These are phyloP conservation scores for Podaxis sp. DNA, from an alignment of 768 basidiomycete species.

Conservation along the genomic window DNA sequence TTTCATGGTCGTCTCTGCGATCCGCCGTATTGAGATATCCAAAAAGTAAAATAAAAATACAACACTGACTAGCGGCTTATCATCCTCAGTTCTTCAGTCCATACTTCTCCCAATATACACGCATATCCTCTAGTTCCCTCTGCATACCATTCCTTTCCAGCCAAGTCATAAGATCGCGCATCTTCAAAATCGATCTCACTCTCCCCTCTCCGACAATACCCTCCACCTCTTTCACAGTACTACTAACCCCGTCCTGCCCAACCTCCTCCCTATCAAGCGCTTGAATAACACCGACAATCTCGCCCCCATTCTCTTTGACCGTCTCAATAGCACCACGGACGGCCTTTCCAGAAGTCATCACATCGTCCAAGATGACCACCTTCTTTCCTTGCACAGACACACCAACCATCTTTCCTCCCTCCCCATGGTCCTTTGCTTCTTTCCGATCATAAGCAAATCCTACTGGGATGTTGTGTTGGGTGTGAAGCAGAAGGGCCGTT, in stretches of 20 bases:
- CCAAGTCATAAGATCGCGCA: constrained; percentile 85
- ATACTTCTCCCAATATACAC: constrained; percentile 70
- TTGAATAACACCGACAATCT: constrained; percentile 86
- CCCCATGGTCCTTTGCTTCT: constrained; percentile 94
- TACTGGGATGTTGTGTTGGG: constrained; percentile 55
- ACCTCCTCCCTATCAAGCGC: constrained; percentile 85
- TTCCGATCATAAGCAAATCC: constrained; percentile 94
- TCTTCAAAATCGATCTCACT: constrained; percentile 76
- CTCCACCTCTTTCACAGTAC: constrained; percentile 83
- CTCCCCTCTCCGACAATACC: constrained; percentile 62
- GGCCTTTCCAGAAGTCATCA: constrained; percentile 91
- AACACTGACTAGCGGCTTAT: too few relatives aligned
- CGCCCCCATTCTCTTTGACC: constrained; percentile 63
- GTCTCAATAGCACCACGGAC: constrained; percentile 79
- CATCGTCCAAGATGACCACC: constrained; percentile 92
- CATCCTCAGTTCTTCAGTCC: constrained; percentile 43
- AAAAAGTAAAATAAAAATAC: too few relatives aligned
- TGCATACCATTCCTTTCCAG: constrained; percentile 63
- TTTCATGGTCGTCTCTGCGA: too few relatives aligned
- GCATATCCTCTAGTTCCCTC: constrained; percentile 67
- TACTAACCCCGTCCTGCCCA: constrained; percentile 60
- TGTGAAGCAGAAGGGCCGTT: constrained; percentile 71
- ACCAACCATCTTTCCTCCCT: constrained; percentile 90
- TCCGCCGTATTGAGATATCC: too few relatives aligned
- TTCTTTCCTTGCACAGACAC: constrained; percentile 73